Conservation (phyloP, 768 basidiomycete species). For the Psilocybe cubensis region DNA sequence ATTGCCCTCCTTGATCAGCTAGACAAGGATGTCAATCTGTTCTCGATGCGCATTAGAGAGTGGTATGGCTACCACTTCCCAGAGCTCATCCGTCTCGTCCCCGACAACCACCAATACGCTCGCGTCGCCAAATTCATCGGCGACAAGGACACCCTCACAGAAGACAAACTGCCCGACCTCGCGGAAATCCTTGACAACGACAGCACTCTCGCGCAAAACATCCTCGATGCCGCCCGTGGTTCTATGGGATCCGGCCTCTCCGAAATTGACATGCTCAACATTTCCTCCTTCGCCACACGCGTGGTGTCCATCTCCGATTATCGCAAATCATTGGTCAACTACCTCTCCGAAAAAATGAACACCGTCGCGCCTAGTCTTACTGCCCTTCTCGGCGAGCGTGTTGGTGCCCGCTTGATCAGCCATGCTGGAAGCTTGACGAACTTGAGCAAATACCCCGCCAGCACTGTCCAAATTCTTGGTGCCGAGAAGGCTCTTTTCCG, state of each 20-base stretch:
- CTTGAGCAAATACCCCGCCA: slow-evolving; percentile 96
- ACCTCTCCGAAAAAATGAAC: slow-evolving; percentile 97
- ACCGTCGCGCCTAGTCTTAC: slow-evolving; percentile 93
- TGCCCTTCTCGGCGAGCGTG: slow-evolving; percentile 88
- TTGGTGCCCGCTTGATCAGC: slow-evolving; percentile 90
- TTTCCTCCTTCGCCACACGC: slow-evolving; percentile 86
- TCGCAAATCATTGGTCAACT: slow-evolving; percentile 85
- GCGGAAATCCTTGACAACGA: slow-evolving; percentile 84
- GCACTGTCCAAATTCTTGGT: slow-evolving; percentile 96
- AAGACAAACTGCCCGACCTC: slow-evolving; percentile 81
- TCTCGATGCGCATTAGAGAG: slow-evolving; percentile 97
- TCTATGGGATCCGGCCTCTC: slow-evolving; percentile 94
- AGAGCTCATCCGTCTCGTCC: slow-evolving; percentile 90
- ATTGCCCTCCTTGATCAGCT: slow-evolving; percentile 98
- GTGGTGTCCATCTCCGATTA: slow-evolving; percentile 94
- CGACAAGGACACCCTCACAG: slow-evolving; percentile 79
- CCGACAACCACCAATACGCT: slow-evolving; percentile 96
- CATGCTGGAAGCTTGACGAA: slow-evolving; percentile 97
- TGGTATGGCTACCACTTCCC: slow-evolving; percentile 99
- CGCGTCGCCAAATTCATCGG: slow-evolving; percentile 83
- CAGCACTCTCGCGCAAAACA: slow-evolving; percentile 84
- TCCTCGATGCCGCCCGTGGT: slow-evolving; percentile 91
- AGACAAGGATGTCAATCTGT: slow-evolving; percentile 99
- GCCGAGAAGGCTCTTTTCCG: slow-evolving; percentile 98
- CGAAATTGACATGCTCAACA: slow-evolving; percentile 95